Evolutionary conservation across 352 stramenopile genomes (phyloP), one percentile per base, ranked within the genome.

Genomic region (Globisporangium abappressorium): DNA sequence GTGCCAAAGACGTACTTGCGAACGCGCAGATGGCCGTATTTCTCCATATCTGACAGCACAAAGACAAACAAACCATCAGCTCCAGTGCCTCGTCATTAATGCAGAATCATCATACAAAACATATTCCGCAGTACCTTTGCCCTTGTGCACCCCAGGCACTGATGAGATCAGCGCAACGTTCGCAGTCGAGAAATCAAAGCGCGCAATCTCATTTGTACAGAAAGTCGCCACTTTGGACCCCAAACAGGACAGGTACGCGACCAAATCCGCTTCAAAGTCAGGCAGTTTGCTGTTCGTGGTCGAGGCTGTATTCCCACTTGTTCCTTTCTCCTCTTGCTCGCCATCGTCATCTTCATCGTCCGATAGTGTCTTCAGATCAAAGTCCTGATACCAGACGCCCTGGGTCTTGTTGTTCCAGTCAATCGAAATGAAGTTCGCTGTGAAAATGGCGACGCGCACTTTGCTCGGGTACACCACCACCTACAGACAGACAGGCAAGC

Each of bases 351-450:
- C 70, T 62, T 65, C 74, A 18, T 80, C 78, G 46, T 57, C 60
- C 12, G 14, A 24, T 43, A 85, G 62, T n/a, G 79, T 66, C 51
- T 88, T 89, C 0, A 93, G 73, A 0, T 73, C 77, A 70, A 96
- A 96, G 57, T 95, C 87, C 65, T 96, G 86, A 12, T 74, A 84
- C 85, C 86, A 96, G 5, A 96, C 71, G 7, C 83, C 89, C 63
- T 96, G 86, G 4, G 85, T 95, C 75, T 96, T 96, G 58, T 79
- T 80, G 69, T 91, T 77, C 85, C 87, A 94, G 68, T 96, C 89
- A 34, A 76, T 78, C 0, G 82, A 64, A 36, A 96, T 74, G 57
- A 95, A 94, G 61, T 96, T 96, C 28, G 89, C 89, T 2, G 89
- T 95, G 72, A 90, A 94, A 49, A 96, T 92, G 9, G 81, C 84